These are phyloP conservation scores for Mortierella sp. DNA, from an alignment of 371 early-diverging fungal species.

Conservation along the genomic window DNA sequence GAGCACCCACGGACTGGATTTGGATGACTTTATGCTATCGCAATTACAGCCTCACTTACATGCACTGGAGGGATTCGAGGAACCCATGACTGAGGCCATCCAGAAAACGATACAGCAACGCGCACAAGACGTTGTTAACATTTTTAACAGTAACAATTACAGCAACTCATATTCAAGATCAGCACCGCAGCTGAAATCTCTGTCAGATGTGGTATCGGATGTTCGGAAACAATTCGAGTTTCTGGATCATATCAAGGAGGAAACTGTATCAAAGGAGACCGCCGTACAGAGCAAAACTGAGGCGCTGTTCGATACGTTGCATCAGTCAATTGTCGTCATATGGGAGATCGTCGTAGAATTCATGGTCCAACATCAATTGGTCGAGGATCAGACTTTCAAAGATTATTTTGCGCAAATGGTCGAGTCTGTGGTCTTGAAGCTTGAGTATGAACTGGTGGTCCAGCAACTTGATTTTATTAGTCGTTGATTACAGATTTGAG, in stretches of 20 bases:
- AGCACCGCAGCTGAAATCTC: neutral
- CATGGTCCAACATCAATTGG: constrained; percentile 34
- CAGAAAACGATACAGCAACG: constrained; percentile 21
- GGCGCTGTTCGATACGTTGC: constrained; percentile 24
- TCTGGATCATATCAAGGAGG: constrained; percentile 19
- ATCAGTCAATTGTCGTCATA: constrained; percentile 16
- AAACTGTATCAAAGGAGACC: neutral
- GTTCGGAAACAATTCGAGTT: neutral
- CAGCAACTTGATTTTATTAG: neutral
- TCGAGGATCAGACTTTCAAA: constrained; percentile 30
- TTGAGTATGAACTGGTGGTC: constrained; percentile 23
- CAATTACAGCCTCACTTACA: constrained; percentile 33
- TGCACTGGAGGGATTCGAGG: constrained; percentile 19
- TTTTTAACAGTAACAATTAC: neutral
- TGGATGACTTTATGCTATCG: constrained; percentile 30
- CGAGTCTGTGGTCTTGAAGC: constrained; percentile 20
- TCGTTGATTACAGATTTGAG: neutral
- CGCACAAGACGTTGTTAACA: constrained; percentile 11
- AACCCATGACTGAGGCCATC: constrained; percentile 20
- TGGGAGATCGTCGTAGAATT: constrained; percentile 47
- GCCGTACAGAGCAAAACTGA: constrained; percentile 10
- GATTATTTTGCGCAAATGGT: constrained; percentile 35
- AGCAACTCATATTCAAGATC: neutral
- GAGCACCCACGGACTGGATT: neutral
- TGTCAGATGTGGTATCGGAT: constrained; percentile 1